Evolutionary conservation across 169 alveolate species (phyloP).

Genomic region (Plasmodium falciparum): DNA sequence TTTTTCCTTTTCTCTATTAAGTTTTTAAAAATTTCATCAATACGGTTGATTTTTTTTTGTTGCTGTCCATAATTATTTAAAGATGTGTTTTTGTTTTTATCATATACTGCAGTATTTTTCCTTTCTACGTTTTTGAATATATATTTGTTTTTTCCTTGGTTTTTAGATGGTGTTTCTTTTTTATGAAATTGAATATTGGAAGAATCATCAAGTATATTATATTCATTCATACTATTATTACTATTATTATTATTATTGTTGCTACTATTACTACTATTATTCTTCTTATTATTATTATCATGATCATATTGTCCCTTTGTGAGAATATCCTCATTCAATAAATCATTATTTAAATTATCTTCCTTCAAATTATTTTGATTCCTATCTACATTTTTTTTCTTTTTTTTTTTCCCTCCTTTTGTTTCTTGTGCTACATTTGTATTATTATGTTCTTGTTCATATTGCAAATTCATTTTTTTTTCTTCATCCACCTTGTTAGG

Average conservation of each 20-base stretch:
- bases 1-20: slow-evolving; percentile 44
- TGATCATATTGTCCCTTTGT: background rate
- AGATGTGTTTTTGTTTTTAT: slow-evolving; percentile 19
- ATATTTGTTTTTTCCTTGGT: background rate
- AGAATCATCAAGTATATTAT: background rate
- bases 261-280: background rate
- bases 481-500: background rate
- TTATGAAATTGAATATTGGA: too few relatives aligned
- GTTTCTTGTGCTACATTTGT: background rate
- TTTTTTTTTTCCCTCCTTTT: background rate
- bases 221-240: slow-evolving; percentile 9
- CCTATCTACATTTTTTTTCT: background rate
- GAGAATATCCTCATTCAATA: too few relatives aligned
- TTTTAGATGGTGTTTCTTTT: background rate
- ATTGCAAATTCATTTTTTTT: background rate
- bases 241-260: background rate
- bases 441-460: background rate
- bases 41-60: slow-evolving; percentile 35
- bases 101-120: background rate
- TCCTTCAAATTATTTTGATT: slow-evolving; percentile 12
- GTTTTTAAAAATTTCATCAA: slow-evolving; percentile 74
- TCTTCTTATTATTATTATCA: background rate
- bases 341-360: background rate
- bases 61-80: slow-evolving; percentile 3
- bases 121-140: slow-evolving; percentile 14